Percentiles rank a stretch among this genome's conserved stretches.
Evolutionary conservation across 2,329 filamentous ascomycete genomes (phyloP).

Genomic region (Paecilomyces sp.): DNA sequence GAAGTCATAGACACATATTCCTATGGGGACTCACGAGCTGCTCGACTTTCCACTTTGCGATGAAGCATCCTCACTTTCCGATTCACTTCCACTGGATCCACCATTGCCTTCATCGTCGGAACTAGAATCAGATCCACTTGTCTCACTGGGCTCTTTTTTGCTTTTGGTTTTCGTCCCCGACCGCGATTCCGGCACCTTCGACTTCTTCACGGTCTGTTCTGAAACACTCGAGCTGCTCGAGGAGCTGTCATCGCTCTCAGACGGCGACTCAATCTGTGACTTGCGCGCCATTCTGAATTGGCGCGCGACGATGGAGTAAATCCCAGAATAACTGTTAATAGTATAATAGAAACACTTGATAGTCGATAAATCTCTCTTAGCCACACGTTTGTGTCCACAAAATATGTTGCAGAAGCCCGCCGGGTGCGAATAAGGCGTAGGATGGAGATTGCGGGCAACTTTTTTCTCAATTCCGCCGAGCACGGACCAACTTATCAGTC

Average conservation of each 20-base stretch:
- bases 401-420: background rate
- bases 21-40: background rate
- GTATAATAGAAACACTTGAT: background rate
- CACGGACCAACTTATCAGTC: constrained; percentile 27
- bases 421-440: constrained; percentile 13
- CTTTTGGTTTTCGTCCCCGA: constrained; percentile 5
- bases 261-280: constrained; percentile 13
- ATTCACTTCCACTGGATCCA: constrained; percentile 14
- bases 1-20: background rate
- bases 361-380: background rate
- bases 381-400: background rate
- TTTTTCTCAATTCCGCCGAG: constrained; percentile 31
- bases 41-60: constrained; percentile 8
- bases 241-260: constrained; percentile 13
- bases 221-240: constrained; percentile 18
- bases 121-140: constrained; percentile 12
- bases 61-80: constrained; percentile 11
- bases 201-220: constrained; percentile 15
- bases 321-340: background rate
- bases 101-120: constrained; percentile 12
- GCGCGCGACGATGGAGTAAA: constrained; percentile 1
- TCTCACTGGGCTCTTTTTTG: constrained; percentile 2
- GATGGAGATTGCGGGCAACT: constrained; percentile 13
- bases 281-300: constrained; percentile 16
- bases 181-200: constrained; percentile 10